phyloP scores from a whole-genome alignment of 2,329 filamentous ascomycete species.

The Exophiala aquamarina region DNA sequence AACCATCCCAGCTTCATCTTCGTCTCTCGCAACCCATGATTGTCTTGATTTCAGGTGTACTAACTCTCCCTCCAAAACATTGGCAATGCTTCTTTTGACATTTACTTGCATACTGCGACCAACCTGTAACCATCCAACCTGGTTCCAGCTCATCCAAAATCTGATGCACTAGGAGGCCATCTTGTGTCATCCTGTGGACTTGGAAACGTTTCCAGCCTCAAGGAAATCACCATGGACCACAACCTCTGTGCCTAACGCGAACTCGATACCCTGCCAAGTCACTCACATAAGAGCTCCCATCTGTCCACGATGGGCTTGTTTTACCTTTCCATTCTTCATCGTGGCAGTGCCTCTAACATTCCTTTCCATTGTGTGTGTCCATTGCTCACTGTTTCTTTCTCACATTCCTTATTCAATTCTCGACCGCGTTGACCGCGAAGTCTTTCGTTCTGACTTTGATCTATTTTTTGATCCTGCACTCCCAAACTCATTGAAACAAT shows the following conservation, averaged over 20 bases:
- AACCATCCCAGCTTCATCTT: slow-evolving; percentile 25
- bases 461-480: slow-evolving; percentile 11
- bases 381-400: slow-evolving; percentile 13
- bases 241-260: slow-evolving; percentile 1
- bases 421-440: slow-evolving; percentile 26
- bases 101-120: slow-evolving; percentile 12
- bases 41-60: slow-evolving; percentile 16
- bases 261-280: slow-evolving; percentile 16
- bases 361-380: slow-evolving; percentile 23
- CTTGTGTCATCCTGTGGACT: slow-evolving; percentile 21
- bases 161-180: slow-evolving; percentile 18
- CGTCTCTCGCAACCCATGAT: slow-evolving; percentile 9
- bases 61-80: slow-evolving; percentile 19
- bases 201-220: slow-evolving; percentile 28
- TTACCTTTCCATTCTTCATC: slow-evolving; percentile 21
- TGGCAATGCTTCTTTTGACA: slow-evolving; percentile 24
- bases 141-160: slow-evolving; percentile 6
- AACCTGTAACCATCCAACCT: slow-evolving; percentile 24
- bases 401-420: slow-evolving; percentile 20
- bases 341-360: slow-evolving; percentile 28
- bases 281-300: slow-evolving; percentile 22
- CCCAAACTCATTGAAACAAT: slow-evolving; percentile 6
- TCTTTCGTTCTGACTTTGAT: slow-evolving; percentile 21
- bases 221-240: slow-evolving; percentile 25
- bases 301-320: not conserved